Evolutionary conservation across 2,329 filamentous ascomycete species (phyloP), one percentile per base, ranked within the genome.

Genomic region (Colletotrichum navitas): DNA sequence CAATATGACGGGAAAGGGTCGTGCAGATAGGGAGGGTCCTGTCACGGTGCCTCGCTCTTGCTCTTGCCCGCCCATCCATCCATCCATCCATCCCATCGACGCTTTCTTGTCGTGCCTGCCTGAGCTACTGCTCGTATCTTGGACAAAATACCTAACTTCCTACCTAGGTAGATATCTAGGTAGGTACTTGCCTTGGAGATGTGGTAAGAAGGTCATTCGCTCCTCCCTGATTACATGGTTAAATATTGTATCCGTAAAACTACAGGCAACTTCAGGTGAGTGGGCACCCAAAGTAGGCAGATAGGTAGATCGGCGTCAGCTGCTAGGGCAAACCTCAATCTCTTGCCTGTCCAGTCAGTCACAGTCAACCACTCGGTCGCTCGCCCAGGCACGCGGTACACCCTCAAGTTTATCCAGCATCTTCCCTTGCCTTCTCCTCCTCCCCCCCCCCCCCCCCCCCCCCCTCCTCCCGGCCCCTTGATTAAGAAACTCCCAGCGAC

Each of bases 1-100:
- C 56, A 54, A 45, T 47, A 18, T 39, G 49, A 32, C 58, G 47
- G 64, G 65, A 43, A 63, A 67, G 49, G 49, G 39, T 56, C 29
- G 65, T 55, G 39, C 58, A 61, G 51, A 51, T 32, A 8, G 10
- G 3, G 59, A 8, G 10, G 3, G 59, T n/a, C 24, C 51, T 18
- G 26, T 12, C 51, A 21, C 51, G 16, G 51, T 21, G 51, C 51
- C 51, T 54, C 34, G 34, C 34, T 24, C 34, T 26, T 39, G 32
- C 34, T 14, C 21, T n/a, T 39, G 29, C 29, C 29, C 29, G 29
- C 29, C 26, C 36, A 43, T 29, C 29, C 36, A 59, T 59, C 24
- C 36, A 43, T 59, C 39, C n/a, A n/a, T n/a, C 24, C 39, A 14
- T 41, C 39, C 36, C 36, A 59, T 59, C 56, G 5, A 14, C 21